Base-by-base conservation (phyloP, 2,329 filamentous ascomycete species). In the Aureobasidium subglaciale region DNA sequence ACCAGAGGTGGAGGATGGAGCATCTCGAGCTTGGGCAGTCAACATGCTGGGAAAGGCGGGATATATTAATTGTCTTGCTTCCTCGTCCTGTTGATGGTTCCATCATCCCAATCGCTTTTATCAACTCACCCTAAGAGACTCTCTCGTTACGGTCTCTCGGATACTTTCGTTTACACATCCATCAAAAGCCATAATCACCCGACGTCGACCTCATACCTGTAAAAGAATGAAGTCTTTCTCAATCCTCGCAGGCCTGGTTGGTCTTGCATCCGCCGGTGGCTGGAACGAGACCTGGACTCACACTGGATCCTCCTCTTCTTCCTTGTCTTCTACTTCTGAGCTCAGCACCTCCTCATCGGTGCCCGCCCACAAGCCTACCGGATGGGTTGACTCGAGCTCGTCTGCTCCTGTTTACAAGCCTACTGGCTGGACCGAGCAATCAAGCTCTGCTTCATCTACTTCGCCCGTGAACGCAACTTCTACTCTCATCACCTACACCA, bases 91-190 rank as follows among this genome's bases (percentile, higher is more conserved):
- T 27, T 37, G 18, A 16, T 10, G 29, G 18, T 42, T 48, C 34
- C 32, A 45, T 48, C 32, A 37, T 35, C 7, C 18, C 27, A 16
- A 48, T 48, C 34, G 25, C 57, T 53, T 61, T 50, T 50, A 58
- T 53, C 38, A 63, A 59, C 49, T 57, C 59, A 48, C 40, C 59
- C 35, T 57, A 60, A 61, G 64, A 70, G 71, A 71, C 72, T 75
- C 73, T 64, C 68, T 76, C 72, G 73, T 68, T 76, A 74, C 67
- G 71, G 73, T 75, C 74, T 69, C 65, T 65, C 50, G 58, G 62
- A 62, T 60, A 63, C 58, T 55, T 65, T 61, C 59, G 61, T 66
- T 70, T n/a, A 32, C 15, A 29, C 13, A 32, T 18, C 20, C 29
- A 32, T 13, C 32, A 37, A 34, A 41, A 38, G 24, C 13, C 9